phyloP scores from a whole-genome alignment of 2,329 filamentous ascomycete genomes.

The Arthroderma sp. region DNA sequence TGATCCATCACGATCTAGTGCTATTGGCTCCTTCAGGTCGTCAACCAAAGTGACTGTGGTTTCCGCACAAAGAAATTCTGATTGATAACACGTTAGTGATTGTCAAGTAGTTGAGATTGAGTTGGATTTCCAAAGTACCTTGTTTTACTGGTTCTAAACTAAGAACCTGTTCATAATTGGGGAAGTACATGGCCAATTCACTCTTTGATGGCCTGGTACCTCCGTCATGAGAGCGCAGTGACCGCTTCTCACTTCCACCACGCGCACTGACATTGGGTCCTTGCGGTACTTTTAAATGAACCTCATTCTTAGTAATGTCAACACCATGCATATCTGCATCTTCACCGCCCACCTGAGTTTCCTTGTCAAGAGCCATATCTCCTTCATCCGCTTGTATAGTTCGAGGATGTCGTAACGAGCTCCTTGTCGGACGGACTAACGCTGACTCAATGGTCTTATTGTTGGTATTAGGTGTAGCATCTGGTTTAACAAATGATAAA shows the following conservation, averaged over 20 bases:
- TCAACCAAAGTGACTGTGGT: conserved; percentile 63
- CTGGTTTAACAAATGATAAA: neutral
- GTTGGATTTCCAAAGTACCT: conserved; percentile 39
- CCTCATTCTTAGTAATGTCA: neutral
- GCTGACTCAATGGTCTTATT: neutral
- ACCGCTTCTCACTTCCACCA: conserved; percentile 47
- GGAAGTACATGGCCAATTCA: conserved; percentile 80
- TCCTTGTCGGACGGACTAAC: neutral
- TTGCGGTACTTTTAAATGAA: neutral
- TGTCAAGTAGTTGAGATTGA: neutral
- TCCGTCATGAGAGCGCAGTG: conserved; percentile 72
- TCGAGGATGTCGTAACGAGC: neutral
- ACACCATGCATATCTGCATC: neutral
- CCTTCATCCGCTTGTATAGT: neutral
- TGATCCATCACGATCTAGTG: neutral
- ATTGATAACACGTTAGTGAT: neutral
- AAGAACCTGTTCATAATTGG: conserved; percentile 88
- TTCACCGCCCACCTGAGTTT: neutral
- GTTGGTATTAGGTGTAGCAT: neutral
- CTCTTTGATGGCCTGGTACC: conserved; percentile 69
- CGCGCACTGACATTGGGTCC: neutral
- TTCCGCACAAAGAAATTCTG: conserved; percentile 61
- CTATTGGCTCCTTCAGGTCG: conserved; percentile 31
- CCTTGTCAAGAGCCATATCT: neutral
- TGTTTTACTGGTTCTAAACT: conserved; percentile 69